Conservation (phyloP, 1,284 basidiomycete species). For the Caloboletus firmus region DNA sequence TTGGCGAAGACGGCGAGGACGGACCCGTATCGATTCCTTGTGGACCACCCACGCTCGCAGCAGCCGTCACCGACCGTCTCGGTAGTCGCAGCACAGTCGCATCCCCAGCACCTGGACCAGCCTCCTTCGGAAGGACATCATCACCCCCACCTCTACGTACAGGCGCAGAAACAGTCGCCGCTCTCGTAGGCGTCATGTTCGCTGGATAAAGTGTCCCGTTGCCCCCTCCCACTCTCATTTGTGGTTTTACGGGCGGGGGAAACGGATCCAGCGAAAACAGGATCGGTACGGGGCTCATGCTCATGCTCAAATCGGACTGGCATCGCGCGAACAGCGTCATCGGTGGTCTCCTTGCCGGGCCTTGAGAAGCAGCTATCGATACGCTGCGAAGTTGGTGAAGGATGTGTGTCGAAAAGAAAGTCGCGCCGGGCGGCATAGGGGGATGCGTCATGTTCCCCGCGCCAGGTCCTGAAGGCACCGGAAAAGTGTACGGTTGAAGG, state of each 20-base stretch:
- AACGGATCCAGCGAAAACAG: constrained; percentile 62
- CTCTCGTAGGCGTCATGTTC: constrained; percentile 23
- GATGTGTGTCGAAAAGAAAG: constrained; percentile 28
- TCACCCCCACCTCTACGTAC: constrained; percentile 19
- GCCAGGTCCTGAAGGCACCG: constrained; percentile 4
- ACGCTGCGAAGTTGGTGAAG: constrained; percentile 31
- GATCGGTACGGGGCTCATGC: constrained; percentile 65
- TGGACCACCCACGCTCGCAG: not conserved
- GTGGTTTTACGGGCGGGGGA: constrained; percentile 11
- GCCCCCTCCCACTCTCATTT: not conserved
- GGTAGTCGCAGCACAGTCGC: constrained; percentile 17
- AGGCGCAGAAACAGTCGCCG: constrained; percentile 36
- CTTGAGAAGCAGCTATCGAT: constrained; percentile 12
- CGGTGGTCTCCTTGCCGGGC: constrained; percentile 28
- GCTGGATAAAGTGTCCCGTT: not conserved
- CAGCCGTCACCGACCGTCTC: constrained; percentile 10
- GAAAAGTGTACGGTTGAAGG: constrained; percentile 18
- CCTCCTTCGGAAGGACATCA: not conserved
- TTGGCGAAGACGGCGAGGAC: constrained; percentile 23
- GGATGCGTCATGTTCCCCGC: not conserved
- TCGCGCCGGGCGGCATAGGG: constrained; percentile 25
- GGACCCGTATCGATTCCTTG: not conserved
- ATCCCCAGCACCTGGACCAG: not conserved
- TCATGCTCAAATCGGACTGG: constrained; percentile 50
- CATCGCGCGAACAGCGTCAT: constrained; percentile 66